Conservation (phyloP, 768 basidiomycete species). For the Lactarius indigo region DNA sequence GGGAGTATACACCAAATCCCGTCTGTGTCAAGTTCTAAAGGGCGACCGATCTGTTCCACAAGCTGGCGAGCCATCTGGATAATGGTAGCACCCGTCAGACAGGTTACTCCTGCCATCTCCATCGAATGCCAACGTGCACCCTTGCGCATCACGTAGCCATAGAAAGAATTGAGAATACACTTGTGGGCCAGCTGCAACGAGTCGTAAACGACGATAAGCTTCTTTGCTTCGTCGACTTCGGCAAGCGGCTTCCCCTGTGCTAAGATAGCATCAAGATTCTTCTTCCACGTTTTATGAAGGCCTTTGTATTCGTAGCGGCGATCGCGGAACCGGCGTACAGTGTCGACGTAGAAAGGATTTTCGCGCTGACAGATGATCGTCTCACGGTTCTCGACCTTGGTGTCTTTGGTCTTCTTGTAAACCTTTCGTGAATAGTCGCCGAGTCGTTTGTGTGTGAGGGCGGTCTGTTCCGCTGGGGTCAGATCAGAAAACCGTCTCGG, state of each 20-base stretch:
- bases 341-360: conserved; percentile 99
- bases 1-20: conserved; percentile 99
- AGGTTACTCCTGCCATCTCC: conserved; percentile 99
- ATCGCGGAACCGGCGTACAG: conserved; percentile 94
- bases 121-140: conserved; percentile 99
- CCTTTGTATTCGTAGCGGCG: conserved; percentile 99
- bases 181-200: conserved; percentile 99
- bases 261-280: conserved; percentile 78
- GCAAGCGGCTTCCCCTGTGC: conserved; percentile 69
- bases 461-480: conserved; percentile 79
- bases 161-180: conserved; percentile 99
- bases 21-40: conserved; percentile 96
- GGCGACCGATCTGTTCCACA: conserved; percentile 96
- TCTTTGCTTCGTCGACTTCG: conserved; percentile 95
- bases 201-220: conserved; percentile 98
- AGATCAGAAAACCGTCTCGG: conserved; percentile 83
- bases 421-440: conserved; percentile 99
- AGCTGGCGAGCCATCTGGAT: conserved; percentile 98
- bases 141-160: conserved; percentile 99
- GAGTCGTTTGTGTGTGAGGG: conserved; percentile 90
- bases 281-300: conserved; percentile 98
- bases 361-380: conserved; percentile 96
- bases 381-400: conserved; percentile 88
- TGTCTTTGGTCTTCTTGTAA: conserved; percentile 98
- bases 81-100: conserved; percentile 94